Evolutionary conservation across 495 filamentous ascomycete genomes (phyloP).

Genomic region (Clohesyomyces aquaticus): DNA sequence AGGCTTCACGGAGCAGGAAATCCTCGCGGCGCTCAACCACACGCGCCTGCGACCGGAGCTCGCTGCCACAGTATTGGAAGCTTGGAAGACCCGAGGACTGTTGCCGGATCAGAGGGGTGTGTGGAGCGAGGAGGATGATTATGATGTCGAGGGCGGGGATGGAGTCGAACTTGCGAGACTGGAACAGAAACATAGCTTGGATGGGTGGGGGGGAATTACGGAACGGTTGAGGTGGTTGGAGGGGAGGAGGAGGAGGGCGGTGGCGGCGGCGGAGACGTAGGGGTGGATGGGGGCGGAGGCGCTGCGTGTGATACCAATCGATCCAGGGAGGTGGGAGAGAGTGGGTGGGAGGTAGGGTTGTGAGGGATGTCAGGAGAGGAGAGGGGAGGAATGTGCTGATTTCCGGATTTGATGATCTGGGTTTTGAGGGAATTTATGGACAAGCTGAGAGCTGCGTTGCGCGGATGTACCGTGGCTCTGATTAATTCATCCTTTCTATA

Average conservation of each 20-base stretch:
- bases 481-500: too few relatives aligned
- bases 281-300: not conserved
- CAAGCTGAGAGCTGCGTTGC: too few relatives aligned
- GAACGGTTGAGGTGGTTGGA: constrained; percentile 27
- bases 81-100: constrained; percentile 7
- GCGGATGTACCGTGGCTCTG: too few relatives aligned
- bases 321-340: not conserved
- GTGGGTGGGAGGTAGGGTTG: not conserved
- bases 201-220: constrained; percentile 36
- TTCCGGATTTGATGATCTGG: not conserved
- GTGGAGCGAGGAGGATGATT: constrained; percentile 38
- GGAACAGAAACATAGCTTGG: constrained; percentile 26
- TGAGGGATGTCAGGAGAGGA: not conserved
- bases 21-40: constrained; percentile 21
- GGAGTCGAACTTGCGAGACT: constrained; percentile 17
- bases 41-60: constrained; percentile 18
- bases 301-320: not conserved
- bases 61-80: constrained; percentile 11
- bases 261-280: not conserved
- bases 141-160: constrained; percentile 27
- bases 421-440: not conserved
- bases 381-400: not conserved
- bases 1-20: constrained; percentile 22
- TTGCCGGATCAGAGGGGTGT: constrained; percentile 33
- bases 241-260: not conserved